Percentiles rank a stretch among this genome's conserved stretches.
Conservation (phyloP, 1,284 basidiomycete species). For the Trametes sp. region DNA sequence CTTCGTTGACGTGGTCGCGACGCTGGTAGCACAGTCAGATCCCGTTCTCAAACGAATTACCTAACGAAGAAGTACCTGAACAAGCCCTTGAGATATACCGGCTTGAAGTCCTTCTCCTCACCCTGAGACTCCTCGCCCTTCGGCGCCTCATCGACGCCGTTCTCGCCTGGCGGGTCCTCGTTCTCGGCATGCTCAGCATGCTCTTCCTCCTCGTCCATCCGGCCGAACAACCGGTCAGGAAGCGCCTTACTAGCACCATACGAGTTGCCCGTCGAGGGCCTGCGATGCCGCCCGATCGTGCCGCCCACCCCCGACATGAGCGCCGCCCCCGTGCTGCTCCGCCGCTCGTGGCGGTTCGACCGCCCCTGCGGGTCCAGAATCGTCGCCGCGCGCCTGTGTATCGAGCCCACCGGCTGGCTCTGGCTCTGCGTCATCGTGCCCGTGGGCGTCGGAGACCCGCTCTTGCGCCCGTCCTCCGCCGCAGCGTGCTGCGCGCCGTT, state of each 20-base stretch:
- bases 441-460: slow-evolving; percentile 40
- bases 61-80: slow-evolving; percentile 68
- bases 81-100: slow-evolving; percentile 87
- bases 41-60: neutral
- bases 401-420: slow-evolving; percentile 62
- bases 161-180: slow-evolving; percentile 41
- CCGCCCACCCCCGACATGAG: slow-evolving; percentile 59
- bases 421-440: slow-evolving; percentile 53
- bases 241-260: slow-evolving; percentile 47
- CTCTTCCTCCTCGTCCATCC: slow-evolving; percentile 56
- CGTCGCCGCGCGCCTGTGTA: slow-evolving; percentile 76
- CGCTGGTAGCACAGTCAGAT: slow-evolving; percentile 53
- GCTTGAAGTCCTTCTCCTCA: slow-evolving; percentile 80
- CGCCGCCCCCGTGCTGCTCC: slow-evolving; percentile 77
- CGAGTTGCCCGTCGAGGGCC: slow-evolving; percentile 70
- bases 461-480: slow-evolving; percentile 26
- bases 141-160: slow-evolving; percentile 38
- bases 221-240: slow-evolving; percentile 57
- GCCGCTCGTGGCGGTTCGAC: slow-evolving; percentile 70
- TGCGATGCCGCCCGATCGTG: slow-evolving; percentile 67
- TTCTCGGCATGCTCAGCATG: slow-evolving; percentile 50
- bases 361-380: slow-evolving; percentile 72
- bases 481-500: slow-evolving; percentile 33
- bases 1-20: slow-evolving; percentile 95
- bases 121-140: slow-evolving; percentile 46